Conservation (phyloP, 2,329 filamentous ascomycete genomes). For the Emmonsia crescens region DNA sequence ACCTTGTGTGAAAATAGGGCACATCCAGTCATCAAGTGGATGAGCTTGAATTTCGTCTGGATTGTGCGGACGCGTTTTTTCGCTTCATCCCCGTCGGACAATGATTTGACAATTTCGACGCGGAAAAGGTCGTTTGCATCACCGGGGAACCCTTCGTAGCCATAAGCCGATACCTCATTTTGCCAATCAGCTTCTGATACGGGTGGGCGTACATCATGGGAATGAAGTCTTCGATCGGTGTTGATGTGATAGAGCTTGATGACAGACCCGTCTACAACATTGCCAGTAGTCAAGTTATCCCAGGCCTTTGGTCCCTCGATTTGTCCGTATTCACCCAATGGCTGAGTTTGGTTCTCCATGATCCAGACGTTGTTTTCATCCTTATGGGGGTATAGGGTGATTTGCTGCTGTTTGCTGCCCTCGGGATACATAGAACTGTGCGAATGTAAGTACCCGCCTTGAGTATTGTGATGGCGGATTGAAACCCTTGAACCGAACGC, state of each 20-base stretch:
- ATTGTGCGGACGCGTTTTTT: conserved; percentile 86
- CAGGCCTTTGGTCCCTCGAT: conserved; percentile 76
- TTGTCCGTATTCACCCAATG: conserved; percentile 62
- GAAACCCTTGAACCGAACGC: conserved; percentile 76
- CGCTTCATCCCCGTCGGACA: conserved; percentile 67
- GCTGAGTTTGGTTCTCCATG: conserved; percentile 92
- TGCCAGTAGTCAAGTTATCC: conserved; percentile 59
- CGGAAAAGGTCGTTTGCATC: conserved; percentile 96
- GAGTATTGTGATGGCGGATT: conserved; percentile 90
- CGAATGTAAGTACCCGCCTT: conserved; percentile 94
- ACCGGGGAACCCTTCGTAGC: conserved; percentile 91
- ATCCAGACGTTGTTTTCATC: conserved; percentile 96
- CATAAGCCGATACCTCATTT: conserved; percentile 92
- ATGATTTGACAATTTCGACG: conserved; percentile 82
- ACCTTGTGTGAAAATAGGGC: conserved; percentile 97
- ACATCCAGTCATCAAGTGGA: conserved; percentile 95
- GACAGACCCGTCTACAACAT: conserved; percentile 68
- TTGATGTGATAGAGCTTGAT: conserved; percentile 73
- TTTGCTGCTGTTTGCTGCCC: conserved; percentile 96
- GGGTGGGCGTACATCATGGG: conserved; percentile 71
- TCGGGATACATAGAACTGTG: conserved; percentile 96
- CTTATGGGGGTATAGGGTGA: conserved; percentile 97
- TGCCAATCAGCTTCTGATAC: conserved; percentile 87
- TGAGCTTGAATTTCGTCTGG: conserved; percentile 88
- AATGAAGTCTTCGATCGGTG: conserved; percentile 85